A percentile compares a stretch with the other conserved stretches of the same genome.
phyloP scores from a whole-genome alignment of 208 protist genomes.

The Acanthamoeba lenticulata region DNA sequence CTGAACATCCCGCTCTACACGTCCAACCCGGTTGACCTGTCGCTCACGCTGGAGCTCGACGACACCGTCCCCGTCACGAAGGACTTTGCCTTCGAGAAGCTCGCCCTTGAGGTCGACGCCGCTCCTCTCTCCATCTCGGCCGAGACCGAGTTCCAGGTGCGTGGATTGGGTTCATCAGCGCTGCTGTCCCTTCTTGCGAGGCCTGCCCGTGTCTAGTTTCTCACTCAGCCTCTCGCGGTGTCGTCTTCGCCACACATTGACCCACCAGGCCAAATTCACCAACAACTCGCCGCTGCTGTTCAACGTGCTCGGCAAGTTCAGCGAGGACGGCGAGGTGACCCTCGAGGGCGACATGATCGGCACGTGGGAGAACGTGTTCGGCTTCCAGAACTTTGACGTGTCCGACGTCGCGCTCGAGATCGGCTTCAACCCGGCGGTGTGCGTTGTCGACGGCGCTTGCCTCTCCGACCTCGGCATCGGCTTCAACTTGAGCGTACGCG shows the following conservation, averaged over 20 bases:
- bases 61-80: background rate
- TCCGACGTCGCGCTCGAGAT: slow-evolving; percentile 50
- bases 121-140: background rate
- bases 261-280: background rate
- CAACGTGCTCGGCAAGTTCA: background rate
- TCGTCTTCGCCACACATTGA: background rate
- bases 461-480: slow-evolving; percentile 30
- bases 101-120: slow-evolving; percentile 21
- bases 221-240: no score
- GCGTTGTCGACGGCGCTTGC: background rate
- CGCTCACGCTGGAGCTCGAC: slow-evolving; percentile 6
- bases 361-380: slow-evolving; percentile 51
- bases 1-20: slow-evolving; percentile 31
- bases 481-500: slow-evolving; percentile 32
- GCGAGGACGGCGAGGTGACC: background rate
- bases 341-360: slow-evolving; percentile 32
- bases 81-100: background rate
- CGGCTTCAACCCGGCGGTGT: slow-evolving; percentile 2
- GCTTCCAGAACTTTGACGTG: slow-evolving; percentile 11
- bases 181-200: background rate
- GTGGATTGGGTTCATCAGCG: background rate
- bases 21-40: background rate
- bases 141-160: slow-evolving; percentile 44
- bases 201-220: no score
- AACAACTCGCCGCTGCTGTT: background rate